These are phyloP conservation scores for Torrubiella hemipterigena DNA, from an alignment of 2,329 filamentous ascomycete species.

Conservation along the genomic window DNA sequence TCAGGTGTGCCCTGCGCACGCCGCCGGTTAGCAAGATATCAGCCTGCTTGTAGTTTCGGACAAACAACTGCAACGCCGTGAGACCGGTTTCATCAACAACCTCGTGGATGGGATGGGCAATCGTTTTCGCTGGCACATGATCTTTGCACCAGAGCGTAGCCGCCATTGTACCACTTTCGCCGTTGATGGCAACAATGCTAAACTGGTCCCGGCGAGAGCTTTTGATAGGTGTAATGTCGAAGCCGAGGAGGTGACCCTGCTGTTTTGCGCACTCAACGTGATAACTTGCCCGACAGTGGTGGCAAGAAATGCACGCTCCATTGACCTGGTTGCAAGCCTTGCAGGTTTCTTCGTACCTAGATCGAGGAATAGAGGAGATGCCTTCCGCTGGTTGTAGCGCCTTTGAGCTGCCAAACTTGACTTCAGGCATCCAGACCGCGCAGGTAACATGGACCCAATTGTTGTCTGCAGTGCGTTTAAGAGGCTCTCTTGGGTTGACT, in stretches of 20 bases:
- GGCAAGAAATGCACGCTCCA: slow-evolving; percentile 76
- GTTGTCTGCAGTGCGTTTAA: slow-evolving; percentile 91
- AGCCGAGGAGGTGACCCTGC: slow-evolving; percentile 71
- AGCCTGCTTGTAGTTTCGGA: slow-evolving; percentile 85
- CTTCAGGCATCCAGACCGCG: slow-evolving; percentile 81
- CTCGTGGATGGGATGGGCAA: slow-evolving; percentile 71
- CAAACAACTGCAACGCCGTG: slow-evolving; percentile 77
- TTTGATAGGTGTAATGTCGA: slow-evolving; percentile 85
- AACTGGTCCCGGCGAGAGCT: slow-evolving; percentile 72
- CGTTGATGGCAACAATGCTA: slow-evolving; percentile 67
- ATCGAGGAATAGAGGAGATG: slow-evolving; percentile 66
- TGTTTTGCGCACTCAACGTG: slow-evolving; percentile 88
- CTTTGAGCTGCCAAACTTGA: slow-evolving; percentile 80
- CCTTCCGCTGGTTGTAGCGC: slow-evolving; percentile 80
- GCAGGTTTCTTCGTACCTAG: slow-evolving; percentile 66
- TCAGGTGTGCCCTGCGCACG: slow-evolving; percentile 78
- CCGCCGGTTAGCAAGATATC: slow-evolving; percentile 85
- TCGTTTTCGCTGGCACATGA: slow-evolving; percentile 60
- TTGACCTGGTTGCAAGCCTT: slow-evolving; percentile 65
- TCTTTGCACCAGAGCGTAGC: slow-evolving; percentile 87
- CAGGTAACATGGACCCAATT: slow-evolving; percentile 98
- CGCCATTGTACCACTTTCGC: slow-evolving; percentile 72
- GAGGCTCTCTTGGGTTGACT: slow-evolving; percentile 69
- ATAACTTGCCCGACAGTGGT: slow-evolving; percentile 55
- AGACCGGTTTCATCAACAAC: slow-evolving; percentile 56